phyloP scores from a whole-genome alignment of 2,329 filamentous ascomycete genomes.

The Corynespora cassiicola region DNA sequence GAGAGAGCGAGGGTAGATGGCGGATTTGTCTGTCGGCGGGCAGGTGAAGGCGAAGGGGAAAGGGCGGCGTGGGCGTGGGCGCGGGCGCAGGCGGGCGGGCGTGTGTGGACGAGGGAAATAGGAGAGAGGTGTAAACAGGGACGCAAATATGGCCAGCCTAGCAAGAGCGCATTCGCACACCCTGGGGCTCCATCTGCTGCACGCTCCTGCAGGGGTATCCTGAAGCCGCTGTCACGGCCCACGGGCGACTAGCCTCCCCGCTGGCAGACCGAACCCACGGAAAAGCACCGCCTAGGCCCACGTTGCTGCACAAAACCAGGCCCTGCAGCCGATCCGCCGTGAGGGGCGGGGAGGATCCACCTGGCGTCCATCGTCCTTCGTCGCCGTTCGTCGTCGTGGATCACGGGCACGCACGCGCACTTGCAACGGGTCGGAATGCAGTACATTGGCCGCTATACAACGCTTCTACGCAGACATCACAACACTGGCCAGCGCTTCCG shows the following conservation, averaged over 20 bases:
- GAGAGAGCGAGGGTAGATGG: neutral
- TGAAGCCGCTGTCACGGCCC: no score
- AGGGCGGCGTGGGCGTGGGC: neutral
- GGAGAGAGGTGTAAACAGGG: conserved; percentile 15
- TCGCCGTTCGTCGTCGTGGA: conserved; percentile 2
- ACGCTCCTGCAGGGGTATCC: conserved; percentile 1
- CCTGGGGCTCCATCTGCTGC: neutral
- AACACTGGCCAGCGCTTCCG: conserved; percentile 11
- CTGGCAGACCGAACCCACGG: no score
- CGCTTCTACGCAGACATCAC: neutral
- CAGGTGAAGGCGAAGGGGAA: neutral
- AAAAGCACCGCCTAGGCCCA: no score
- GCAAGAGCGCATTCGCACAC: neutral
- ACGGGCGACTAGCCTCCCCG: no score
- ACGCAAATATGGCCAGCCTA: neutral
- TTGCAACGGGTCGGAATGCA: conserved; percentile 1
- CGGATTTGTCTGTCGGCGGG: neutral
- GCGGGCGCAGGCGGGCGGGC: no score
- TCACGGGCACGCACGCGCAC: conserved; percentile 1
- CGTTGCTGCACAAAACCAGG: no score
- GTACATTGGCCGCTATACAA: conserved; percentile 9
- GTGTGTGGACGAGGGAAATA: no score
- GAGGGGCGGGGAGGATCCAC: neutral
- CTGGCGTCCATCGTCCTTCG: neutral
- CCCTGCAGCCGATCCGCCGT: neutral